Percentiles rank a stretch among this genome's conserved stretches.
Evolutionary conservation across 1,284 basidiomycete genomes (phyloP).

Genomic region (Ustilago bromivora): DNA sequence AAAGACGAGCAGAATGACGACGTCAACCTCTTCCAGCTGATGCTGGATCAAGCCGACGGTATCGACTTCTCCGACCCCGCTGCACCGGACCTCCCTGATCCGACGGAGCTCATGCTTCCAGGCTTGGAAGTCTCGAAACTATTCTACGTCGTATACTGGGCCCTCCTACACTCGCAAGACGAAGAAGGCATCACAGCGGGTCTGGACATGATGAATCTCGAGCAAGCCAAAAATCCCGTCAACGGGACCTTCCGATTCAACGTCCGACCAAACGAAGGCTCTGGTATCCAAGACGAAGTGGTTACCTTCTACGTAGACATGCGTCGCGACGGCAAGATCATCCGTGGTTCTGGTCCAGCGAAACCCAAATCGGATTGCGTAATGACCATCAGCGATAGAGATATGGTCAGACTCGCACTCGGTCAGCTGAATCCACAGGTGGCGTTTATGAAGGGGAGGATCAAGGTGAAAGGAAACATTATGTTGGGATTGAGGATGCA

Average conservation of each 20-base stretch:
- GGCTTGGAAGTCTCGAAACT: constrained; percentile 50
- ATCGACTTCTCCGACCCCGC: constrained; percentile 50
- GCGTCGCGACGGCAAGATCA: constrained; percentile 50
- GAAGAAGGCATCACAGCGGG: constrained; percentile 50
- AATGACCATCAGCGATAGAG: constrained; percentile 53
- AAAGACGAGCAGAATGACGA: constrained; percentile 33
- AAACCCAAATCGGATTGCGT: constrained; percentile 60
- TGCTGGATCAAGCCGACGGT: constrained; percentile 57
- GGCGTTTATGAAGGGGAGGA: constrained; percentile 59
- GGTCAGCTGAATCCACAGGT: constrained; percentile 57
- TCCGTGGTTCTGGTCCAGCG: constrained; percentile 37
- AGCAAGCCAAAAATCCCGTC: constrained; percentile 56
- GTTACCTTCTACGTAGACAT: constrained; percentile 60
- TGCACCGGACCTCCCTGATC: constrained; percentile 30
- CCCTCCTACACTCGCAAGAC: constrained; percentile 43
- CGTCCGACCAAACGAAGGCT: constrained; percentile 35
- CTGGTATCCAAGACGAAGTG: constrained; percentile 23
- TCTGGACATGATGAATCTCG: constrained; percentile 56
- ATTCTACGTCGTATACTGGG: constrained; percentile 55
- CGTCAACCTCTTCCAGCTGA: constrained; percentile 54
- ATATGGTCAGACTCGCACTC: constrained; percentile 59
- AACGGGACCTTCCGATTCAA: constrained; percentile 61
- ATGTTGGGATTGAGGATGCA: constrained; percentile 61
- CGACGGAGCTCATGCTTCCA: constrained; percentile 44
- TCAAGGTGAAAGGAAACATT: constrained; percentile 62